Evolutionary conservation across 1,284 basidiomycete genomes (phyloP).

Genomic region (Phaffia rhodozyma): DNA sequence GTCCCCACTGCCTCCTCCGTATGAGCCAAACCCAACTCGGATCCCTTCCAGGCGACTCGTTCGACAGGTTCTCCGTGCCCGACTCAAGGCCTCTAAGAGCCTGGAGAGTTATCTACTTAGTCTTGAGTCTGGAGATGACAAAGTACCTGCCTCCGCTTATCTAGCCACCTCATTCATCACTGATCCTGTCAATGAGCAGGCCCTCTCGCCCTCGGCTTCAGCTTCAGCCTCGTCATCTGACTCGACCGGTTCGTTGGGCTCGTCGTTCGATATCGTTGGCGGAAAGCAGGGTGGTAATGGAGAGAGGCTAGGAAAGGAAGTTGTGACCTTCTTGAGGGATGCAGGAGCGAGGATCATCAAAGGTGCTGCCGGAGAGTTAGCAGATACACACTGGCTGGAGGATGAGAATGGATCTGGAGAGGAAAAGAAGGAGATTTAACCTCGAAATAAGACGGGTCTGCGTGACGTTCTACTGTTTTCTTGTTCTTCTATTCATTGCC

Average conservation of each 20-base stretch:
- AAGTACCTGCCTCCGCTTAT: slow-evolving; percentile 30
- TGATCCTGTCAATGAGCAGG: slow-evolving; percentile 26
- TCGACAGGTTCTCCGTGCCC: slow-evolving; percentile 68
- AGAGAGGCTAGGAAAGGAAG: slow-evolving; percentile 28
- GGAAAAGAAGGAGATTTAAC: no score
- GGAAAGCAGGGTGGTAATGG: slow-evolving; percentile 25
- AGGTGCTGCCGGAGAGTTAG: background rate
- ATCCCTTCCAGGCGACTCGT: slow-evolving; percentile 69
- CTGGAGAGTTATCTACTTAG: slow-evolving; percentile 58
- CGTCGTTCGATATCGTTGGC: background rate
- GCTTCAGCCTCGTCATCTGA: slow-evolving; percentile 22
- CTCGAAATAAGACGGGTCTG: no score
- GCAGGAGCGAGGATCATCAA: slow-evolving; percentile 28
- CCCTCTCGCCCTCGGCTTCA: slow-evolving; percentile 20
- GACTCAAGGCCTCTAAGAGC: slow-evolving; percentile 60
- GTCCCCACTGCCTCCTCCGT: slow-evolving; percentile 5
- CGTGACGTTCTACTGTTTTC: no score
- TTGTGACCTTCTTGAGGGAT: slow-evolving; percentile 31
- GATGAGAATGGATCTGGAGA: no score
- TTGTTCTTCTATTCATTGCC: no score
- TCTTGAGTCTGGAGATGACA: slow-evolving; percentile 39
- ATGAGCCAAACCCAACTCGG: slow-evolving; percentile 28
- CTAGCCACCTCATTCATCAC: slow-evolving; percentile 24
- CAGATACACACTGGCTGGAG: no score
- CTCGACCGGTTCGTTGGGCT: slow-evolving; percentile 18